These are phyloP conservation scores for Paspalum vaginatum DNA, from an alignment of 176 grass and related monocot genomes.

Conservation along the genomic window DNA sequence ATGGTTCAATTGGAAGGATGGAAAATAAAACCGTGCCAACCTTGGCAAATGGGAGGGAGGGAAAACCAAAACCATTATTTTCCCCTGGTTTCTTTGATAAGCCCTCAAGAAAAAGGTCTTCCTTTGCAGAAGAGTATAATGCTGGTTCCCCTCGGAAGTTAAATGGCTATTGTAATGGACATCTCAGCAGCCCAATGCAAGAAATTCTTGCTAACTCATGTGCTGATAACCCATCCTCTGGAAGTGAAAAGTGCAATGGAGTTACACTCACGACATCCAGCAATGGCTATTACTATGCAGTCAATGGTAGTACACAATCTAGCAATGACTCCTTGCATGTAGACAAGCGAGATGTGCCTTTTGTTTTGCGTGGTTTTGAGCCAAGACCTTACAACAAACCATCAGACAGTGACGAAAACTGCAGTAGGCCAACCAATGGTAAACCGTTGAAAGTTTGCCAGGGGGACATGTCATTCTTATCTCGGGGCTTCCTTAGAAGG, in stretches of 20 bases:
- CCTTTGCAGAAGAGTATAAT: slow-evolving; percentile 33
- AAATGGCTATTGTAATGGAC: slow-evolving; percentile 54
- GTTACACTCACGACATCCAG: slow-evolving; percentile 25
- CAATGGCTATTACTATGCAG: slow-evolving; percentile 8
- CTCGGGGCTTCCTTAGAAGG: slow-evolving; percentile 41
- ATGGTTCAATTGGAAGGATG: slow-evolving; percentile 35
- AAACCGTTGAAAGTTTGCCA: slow-evolving; percentile 37
- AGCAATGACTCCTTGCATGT: slow-evolving; percentile 12
- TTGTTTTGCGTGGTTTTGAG: slow-evolving; percentile 40
- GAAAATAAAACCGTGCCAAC: slow-evolving; percentile 24
- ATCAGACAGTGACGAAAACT: slow-evolving; percentile 32
- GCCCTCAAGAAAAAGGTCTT: slow-evolving; percentile 51
- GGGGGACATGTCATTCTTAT: slow-evolving; percentile 47
- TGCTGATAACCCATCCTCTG: slow-evolving; percentile 27
- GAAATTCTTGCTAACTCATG: slow-evolving; percentile 23
- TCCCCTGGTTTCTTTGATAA: slow-evolving; percentile 68
- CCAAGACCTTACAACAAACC: slow-evolving; percentile 50
- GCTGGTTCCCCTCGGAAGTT: slow-evolving; percentile 35
- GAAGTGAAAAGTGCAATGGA: slow-evolving; percentile 46
- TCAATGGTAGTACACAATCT: slow-evolving; percentile 28
- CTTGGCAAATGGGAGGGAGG: slow-evolving; percentile 39
- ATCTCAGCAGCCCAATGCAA: slow-evolving; percentile 40
- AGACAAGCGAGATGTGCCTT: slow-evolving; percentile 34
- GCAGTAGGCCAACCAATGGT: slow-evolving; percentile 28
- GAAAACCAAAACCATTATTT: slow-evolving; percentile 57